phyloP scores from a whole-genome alignment of 306 rosid species.

The Benincasa hispida region DNA sequence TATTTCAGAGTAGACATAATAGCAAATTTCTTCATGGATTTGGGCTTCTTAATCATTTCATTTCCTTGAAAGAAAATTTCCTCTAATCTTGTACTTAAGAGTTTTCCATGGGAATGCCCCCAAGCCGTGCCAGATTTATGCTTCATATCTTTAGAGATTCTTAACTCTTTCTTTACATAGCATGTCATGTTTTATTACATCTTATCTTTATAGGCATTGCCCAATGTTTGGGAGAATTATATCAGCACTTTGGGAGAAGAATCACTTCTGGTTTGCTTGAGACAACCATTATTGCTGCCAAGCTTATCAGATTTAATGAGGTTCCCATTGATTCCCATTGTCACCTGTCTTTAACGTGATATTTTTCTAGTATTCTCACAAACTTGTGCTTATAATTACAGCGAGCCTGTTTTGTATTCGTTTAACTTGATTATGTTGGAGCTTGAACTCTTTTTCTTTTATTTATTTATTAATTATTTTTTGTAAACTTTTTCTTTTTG shows the following conservation, averaged over 20 bases:
- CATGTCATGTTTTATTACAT: neutral
- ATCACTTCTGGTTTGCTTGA: conserved; percentile 87
- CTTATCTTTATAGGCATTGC: conserved; percentile 46
- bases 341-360: neutral
- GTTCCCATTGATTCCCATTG: conserved; percentile 23
- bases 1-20: neutral
- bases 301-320: conserved; percentile 72
- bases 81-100: neutral
- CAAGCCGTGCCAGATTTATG: neutral
- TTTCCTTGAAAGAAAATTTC: neutral
- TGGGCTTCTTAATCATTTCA: neutral
- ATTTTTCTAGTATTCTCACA: neutral
- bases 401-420: neutral
- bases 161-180: neutral
- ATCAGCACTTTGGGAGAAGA: conserved; percentile 83
- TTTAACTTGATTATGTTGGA: neutral
- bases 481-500: too few relatives aligned
- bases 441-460: neutral
- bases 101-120: neutral
- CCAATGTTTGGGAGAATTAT: conserved; percentile 87
- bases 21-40: neutral
- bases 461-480: too few relatives aligned
- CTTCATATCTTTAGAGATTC: neutral
- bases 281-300: conserved; percentile 66
- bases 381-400: neutral